A percentile compares a stretch with the other conserved stretches of the same genome.
Evolutionary conservation across 176 grass and related monocot genomes (phyloP).

Genomic region (Hordeum vulgare): MorexV3_pseudomolecules_assembly NC_058520.1:443246410-443246909

Average conservation of each 20-base stretch:
- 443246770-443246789: neutral
- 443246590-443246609: neutral
- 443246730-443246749: neutral
- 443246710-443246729: neutral
- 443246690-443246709: neutral
- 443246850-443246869: neutral
- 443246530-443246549: slow-evolving; percentile 4
- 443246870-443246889: neutral
- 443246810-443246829: neutral
- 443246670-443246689: neutral
- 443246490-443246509: slow-evolving; percentile 55
- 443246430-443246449: slow-evolving; percentile 91
- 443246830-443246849: neutral
- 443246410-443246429: slow-evolving; percentile 78
- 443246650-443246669: neutral
- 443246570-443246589: neutral
- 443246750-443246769: neutral
- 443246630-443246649: neutral
- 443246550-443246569: neutral
- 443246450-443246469: slow-evolving; percentile 88
- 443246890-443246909: neutral
- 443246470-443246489: slow-evolving; percentile 79
- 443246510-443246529: neutral
- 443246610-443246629: neutral
- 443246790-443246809: neutral